These are phyloP conservation scores for Colletotrichum neosansevieriae DNA, from an alignment of 2,329 filamentous ascomycete species.

Conservation along the genomic window DNA sequence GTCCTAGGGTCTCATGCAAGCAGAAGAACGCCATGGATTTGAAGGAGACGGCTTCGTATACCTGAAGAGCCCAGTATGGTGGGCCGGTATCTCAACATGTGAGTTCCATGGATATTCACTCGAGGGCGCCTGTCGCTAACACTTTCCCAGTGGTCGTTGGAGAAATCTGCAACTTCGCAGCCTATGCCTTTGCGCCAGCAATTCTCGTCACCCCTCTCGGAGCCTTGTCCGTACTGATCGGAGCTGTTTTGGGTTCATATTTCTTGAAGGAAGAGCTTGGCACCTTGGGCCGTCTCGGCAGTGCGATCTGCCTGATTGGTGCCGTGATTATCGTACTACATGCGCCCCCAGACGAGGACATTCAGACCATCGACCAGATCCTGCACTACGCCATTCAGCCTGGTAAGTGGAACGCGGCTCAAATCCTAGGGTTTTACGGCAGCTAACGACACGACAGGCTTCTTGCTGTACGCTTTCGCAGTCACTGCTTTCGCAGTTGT, in stretches of 20 bases:
- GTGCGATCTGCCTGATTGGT: conserved; percentile 94
- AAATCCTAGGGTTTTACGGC: background rate
- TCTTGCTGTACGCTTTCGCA: conserved; percentile 84
- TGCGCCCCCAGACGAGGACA: conserved; percentile 92
- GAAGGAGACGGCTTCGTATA: conserved; percentile 97
- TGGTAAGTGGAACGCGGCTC: conserved; percentile 66
- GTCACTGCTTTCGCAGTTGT: conserved; percentile 87
- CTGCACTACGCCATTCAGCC: conserved; percentile 90
- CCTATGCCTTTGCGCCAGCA: conserved; percentile 98
- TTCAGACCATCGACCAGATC: conserved; percentile 92
- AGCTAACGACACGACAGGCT: conserved; percentile 68
- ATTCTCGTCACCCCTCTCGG: conserved; percentile 97
- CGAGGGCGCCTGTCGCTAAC: conserved; percentile 18
- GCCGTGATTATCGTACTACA: conserved; percentile 98
- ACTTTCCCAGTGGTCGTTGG: conserved; percentile 80
- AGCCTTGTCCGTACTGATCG: conserved; percentile 93
- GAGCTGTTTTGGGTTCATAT: conserved; percentile 93
- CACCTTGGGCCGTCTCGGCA: conserved; percentile 91
- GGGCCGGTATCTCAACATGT: conserved; percentile 93
- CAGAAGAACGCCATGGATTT: conserved; percentile 91
- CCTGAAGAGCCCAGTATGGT: conserved; percentile 95
- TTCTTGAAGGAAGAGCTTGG: conserved; percentile 92
- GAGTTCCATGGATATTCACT: conserved; percentile 52
- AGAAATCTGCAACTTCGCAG: conserved; percentile 96
- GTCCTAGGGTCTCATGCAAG: conserved; percentile 84